phyloP scores from a whole-genome alignment of 176 grass and related monocot species.

The Ensete glaucum region DNA sequence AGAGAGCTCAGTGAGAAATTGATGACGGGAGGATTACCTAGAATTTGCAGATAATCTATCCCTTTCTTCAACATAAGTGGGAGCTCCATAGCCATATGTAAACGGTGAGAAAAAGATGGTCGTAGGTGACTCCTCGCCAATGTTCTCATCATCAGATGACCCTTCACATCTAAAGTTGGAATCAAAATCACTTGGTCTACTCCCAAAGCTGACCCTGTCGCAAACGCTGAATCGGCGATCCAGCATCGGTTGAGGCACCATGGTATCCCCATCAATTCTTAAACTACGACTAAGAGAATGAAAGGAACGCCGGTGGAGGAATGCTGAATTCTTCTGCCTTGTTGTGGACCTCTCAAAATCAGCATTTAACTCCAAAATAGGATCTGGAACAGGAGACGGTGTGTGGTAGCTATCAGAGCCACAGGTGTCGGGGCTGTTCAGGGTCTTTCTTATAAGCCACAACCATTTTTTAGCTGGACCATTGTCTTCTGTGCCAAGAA shows the following conservation, averaged over 20 bases:
- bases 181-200: constrained; percentile 72
- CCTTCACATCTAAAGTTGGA: constrained; percentile 59
- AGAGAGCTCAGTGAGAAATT: not conserved
- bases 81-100: constrained; percentile 45
- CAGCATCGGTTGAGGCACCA: constrained; percentile 60
- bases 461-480: constrained; percentile 84
- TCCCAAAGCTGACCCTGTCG: constrained; percentile 73
- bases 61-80: constrained; percentile 35
- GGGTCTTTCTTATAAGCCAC: constrained; percentile 55
- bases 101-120: constrained; percentile 64
- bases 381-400: constrained; percentile 58
- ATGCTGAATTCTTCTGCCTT: constrained; percentile 48
- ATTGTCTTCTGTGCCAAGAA: constrained; percentile 67
- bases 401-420: constrained; percentile 52
- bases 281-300: constrained; percentile 62
- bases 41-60: constrained; percentile 30
- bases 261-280: constrained; percentile 58
- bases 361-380: constrained; percentile 73
- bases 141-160: constrained; percentile 82
- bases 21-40: constrained; percentile 25
- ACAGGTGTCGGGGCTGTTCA: constrained; percentile 55
- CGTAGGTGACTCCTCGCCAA: constrained; percentile 73
- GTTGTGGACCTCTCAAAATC: constrained; percentile 67
- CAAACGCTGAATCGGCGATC: constrained; percentile 83
- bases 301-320: constrained; percentile 75